Percentiles rank a stretch among this genome's conserved stretches.
These are phyloP conservation scores for Skeletonema potamos DNA, from an alignment of 108 stramenopile genomes.

Conservation along the genomic window DNA sequence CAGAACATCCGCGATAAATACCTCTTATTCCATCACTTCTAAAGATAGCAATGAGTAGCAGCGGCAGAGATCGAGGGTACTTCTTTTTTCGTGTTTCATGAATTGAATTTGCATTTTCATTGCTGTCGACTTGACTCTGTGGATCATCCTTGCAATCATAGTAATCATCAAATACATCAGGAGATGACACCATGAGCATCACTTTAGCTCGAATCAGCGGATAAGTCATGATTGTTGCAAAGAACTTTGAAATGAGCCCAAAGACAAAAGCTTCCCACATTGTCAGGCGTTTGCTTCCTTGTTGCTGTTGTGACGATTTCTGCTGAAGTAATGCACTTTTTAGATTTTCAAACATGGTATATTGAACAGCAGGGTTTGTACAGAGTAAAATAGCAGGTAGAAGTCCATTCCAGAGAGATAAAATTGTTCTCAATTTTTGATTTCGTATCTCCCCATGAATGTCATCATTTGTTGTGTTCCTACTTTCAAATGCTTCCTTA, in stretches of 20 bases:
- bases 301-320: slow-evolving; percentile 7
- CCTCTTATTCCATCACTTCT: slow-evolving; percentile 53
- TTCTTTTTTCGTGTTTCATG: background rate
- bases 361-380: slow-evolving; percentile 93
- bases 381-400: slow-evolving; percentile 87
- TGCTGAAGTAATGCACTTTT: slow-evolving; percentile 51
- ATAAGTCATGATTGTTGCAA: slow-evolving; percentile 92
- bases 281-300: slow-evolving; percentile 18
- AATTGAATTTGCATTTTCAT: background rate
- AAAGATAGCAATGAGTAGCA: slow-evolving; percentile 52
- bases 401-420: slow-evolving; percentile 83
- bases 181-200: slow-evolving; percentile 74
- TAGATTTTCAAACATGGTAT: slow-evolving; percentile 84
- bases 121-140: slow-evolving; percentile 9
- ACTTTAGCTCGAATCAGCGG: slow-evolving; percentile 94
- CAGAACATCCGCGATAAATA: slow-evolving; percentile 74
- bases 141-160: background rate
- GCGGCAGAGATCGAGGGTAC: slow-evolving; percentile 23
- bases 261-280: slow-evolving; percentile 76
- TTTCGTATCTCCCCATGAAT: background rate
- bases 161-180: slow-evolving; percentile 8
- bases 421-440: slow-evolving; percentile 7
- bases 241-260: slow-evolving; percentile 80
- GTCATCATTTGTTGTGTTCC: background rate
- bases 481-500: slow-evolving; percentile 19